These are phyloP conservation scores for Elongisporangium prolatum DNA, from an alignment of 352 stramenopile genomes.

Conservation along the genomic window DNA sequence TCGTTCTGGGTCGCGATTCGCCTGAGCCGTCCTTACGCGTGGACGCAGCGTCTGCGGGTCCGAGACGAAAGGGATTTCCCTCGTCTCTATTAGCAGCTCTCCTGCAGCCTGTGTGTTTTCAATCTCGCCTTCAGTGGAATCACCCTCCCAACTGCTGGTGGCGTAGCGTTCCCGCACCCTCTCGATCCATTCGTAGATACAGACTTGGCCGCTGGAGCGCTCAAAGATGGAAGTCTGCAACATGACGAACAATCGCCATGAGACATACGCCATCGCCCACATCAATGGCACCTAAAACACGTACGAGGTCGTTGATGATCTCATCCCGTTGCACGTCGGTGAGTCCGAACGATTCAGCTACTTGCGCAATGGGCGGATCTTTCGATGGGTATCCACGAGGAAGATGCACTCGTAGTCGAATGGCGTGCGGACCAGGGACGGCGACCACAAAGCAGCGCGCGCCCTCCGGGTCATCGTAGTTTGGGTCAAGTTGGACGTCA, in stretches of 20 bases:
- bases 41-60: conserved; percentile 58
- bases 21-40: conserved; percentile 54
- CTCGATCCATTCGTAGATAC: conserved; percentile 86
- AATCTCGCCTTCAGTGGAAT: conserved; percentile 11
- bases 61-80: conserved; percentile 34
- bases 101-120: background rate
- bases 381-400: conserved; percentile 63
- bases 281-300: background rate
- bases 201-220: conserved; percentile 71
- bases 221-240: conserved; percentile 52
- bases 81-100: conserved; percentile 12
- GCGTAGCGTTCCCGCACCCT: conserved; percentile 70
- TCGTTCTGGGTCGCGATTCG: conserved; percentile 47
- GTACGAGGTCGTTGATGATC: conserved; percentile 61
- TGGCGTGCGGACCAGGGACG: conserved; percentile 54
- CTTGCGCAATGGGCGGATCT: conserved; percentile 65
- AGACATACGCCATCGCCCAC: background rate
- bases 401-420: conserved; percentile 69
- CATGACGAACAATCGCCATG: background rate
- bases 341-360: conserved; percentile 81
- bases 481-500: conserved; percentile 47
- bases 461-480: conserved; percentile 33
- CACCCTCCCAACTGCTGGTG: conserved; percentile 26
- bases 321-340: conserved; percentile 59
- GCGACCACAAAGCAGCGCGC: conserved; percentile 54